Evolutionary conservation across 345 rosid genomes (phyloP).

Genomic region (Erodium maritimum): DNA sequence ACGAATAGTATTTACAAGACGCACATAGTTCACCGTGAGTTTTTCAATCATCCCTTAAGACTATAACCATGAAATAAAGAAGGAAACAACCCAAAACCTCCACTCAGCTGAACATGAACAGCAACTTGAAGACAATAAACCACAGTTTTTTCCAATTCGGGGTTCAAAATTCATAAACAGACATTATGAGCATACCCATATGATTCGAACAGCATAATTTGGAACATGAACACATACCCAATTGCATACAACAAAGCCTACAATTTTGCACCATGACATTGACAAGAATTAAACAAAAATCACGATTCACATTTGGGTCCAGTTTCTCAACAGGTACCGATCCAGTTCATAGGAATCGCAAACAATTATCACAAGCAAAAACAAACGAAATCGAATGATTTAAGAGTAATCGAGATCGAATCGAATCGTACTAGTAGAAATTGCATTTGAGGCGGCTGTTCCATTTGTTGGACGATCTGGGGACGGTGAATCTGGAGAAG

Average conservation of each 20-base stretch:
- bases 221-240: neutral
- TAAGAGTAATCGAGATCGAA: neutral
- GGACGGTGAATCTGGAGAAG: slow-evolving; percentile 83
- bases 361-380: neutral
- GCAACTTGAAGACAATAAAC: no score
- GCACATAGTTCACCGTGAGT: no score
- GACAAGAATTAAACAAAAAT: neutral
- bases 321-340: neutral
- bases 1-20: no score
- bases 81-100: neutral
- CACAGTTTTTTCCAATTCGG: neutral
- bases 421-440: slow-evolving; percentile 71
- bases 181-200: no score
- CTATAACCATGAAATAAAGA: no score
- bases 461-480: slow-evolving; percentile 73
- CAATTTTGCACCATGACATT: no score
- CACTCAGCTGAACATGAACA: no score
- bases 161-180: no score
- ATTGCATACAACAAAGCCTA: neutral
- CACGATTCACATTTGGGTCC: neutral
- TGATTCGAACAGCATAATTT: no score
- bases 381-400: neutral
- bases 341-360: neutral
- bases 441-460: slow-evolving; percentile 99
- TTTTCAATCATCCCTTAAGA: no score